Conservation (phyloP, 176 grass and related monocot genomes). For the Thalia dealbata region DNA sequence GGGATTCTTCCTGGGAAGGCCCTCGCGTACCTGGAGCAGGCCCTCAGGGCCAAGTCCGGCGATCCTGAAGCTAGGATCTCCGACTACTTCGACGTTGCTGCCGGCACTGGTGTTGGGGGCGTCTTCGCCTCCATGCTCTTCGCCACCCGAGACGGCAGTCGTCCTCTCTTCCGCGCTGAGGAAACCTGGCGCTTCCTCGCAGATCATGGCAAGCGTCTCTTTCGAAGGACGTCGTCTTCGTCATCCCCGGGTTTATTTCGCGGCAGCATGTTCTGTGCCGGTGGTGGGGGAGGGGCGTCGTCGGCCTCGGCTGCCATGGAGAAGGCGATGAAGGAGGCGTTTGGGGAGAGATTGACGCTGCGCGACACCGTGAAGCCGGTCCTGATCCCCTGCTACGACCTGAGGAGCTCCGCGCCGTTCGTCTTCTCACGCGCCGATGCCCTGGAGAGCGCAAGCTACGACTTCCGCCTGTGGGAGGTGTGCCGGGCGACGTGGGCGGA, state of each 20-base stretch:
- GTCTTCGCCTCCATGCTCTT: conserved; percentile 89
- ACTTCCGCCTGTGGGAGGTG: conserved; percentile 93
- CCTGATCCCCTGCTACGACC: conserved; percentile 90
- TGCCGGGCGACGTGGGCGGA: conserved; percentile 84
- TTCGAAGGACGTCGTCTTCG: conserved; percentile 12
- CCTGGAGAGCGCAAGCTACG: conserved; percentile 79
- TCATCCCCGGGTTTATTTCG: conserved; percentile 2
- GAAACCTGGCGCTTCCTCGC: conserved; percentile 82
- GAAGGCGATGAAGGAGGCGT: conserved; percentile 50
- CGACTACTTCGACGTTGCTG: conserved; percentile 89
- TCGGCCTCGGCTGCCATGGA: conserved; percentile 47
- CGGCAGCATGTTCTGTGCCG: neutral
- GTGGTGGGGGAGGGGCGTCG: conserved; percentile 19
- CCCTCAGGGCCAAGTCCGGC: conserved; percentile 53
- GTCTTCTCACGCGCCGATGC: conserved; percentile 93
- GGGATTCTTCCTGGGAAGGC: conserved; percentile 57
- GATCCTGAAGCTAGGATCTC: conserved; percentile 56
- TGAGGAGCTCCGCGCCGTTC: conserved; percentile 60
- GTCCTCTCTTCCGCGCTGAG: conserved; percentile 62
- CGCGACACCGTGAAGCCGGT: conserved; percentile 87
- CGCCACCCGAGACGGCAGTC: conserved; percentile 41
- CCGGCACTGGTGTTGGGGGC: conserved; percentile 72
- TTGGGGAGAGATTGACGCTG: conserved; percentile 71
- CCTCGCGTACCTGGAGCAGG: conserved; percentile 74
- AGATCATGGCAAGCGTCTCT: conserved; percentile 50